Conservation (phyloP, 495 filamentous ascomycete species). For the Aspergillus carlsbadensis region DNA sequence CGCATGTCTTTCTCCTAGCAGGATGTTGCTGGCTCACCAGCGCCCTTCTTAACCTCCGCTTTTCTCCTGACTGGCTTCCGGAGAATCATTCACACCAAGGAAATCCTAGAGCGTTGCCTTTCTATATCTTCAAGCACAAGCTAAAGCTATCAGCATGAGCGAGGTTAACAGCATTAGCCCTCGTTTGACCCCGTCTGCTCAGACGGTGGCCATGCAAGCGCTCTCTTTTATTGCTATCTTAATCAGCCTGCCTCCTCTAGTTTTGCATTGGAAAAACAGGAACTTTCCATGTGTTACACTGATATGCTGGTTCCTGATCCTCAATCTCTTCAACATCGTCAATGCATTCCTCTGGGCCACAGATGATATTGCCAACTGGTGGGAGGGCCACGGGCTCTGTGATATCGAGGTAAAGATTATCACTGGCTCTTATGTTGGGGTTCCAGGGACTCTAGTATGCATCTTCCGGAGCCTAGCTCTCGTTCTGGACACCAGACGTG, state of each 20-base stretch:
- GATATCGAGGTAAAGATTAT: constrained; percentile 76
- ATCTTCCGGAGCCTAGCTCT: constrained; percentile 74
- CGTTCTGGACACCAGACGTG: constrained; percentile 64
- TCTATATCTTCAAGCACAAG: not conserved
- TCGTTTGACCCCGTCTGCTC: constrained; percentile 18
- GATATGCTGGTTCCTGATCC: constrained; percentile 60
- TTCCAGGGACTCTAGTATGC: constrained; percentile 58
- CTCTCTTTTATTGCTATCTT: constrained; percentile 58
- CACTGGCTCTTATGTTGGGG: constrained; percentile 61
- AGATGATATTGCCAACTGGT: constrained; percentile 68
- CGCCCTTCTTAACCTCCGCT: constrained; percentile 4
- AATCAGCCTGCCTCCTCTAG: constrained; percentile 46
- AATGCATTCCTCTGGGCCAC: constrained; percentile 82
- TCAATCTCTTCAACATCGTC: constrained; percentile 67
- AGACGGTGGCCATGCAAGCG: constrained; percentile 40
- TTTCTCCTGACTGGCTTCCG: not conserved
- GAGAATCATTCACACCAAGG: too few relatives aligned
- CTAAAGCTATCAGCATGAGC: constrained; percentile 5
- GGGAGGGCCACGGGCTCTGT: constrained; percentile 72
- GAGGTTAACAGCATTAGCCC: not conserved
- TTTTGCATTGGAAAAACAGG: constrained; percentile 42
- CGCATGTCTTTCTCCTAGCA: constrained; percentile 5
- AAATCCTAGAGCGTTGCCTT: too few relatives aligned
- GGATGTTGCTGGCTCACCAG: constrained; percentile 8
- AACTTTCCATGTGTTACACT: constrained; percentile 54